Base-by-base conservation (phyloP, 2,329 filamentous ascomycete genomes). In the Botrytis cinerea region DNA sequence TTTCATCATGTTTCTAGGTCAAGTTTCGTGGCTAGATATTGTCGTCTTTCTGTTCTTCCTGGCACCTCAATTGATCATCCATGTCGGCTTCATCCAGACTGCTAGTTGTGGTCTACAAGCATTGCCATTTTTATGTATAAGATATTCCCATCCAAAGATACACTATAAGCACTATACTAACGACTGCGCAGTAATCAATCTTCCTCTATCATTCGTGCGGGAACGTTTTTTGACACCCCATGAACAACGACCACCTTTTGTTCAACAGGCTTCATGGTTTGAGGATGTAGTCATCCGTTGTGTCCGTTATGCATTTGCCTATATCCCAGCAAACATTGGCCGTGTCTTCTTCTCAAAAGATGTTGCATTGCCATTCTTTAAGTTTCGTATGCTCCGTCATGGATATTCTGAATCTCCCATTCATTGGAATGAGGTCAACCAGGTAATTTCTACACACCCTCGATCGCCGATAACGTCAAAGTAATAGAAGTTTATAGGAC, bases 211-310 rank as follows among this genome's bases (percentile, higher is more conserved):
- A 63, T 88, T 93, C 77, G 75, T 92, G 54, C 81, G 82, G 62
- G 90, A 92, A 78, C 85, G 89, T 73, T 88, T 87, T 76, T 81
- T 90, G 57, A 84, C 84, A 0, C 79, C 81, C 8, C 80, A 79
- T 72, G 78, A 84, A 40, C 76, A 85, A 9, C 86, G 85, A 75
- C 84, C 88, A 9, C 86, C 88, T 1, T 94, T 94, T 77, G 87
- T 91, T n/a, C 89, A 87, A 77, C 86, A 86, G 71, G 89, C 92
- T n/a, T 90, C 90, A 4, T 83, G 88, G 1, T 95, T 95, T 79
- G 92, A 95, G 81, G 92, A 95, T 79, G 81, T 94, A 61, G 92
- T 94, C 67, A 87, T 95, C 74, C 87, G 92, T 74, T 94, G 91
- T 79, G 92, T 96, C 51, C 87, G 92, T 71, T 94, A 92, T 85